These are phyloP conservation scores for Pleurotus tuber-regium DNA, from an alignment of 768 basidiomycete species.

Conservation along the genomic window DNA sequence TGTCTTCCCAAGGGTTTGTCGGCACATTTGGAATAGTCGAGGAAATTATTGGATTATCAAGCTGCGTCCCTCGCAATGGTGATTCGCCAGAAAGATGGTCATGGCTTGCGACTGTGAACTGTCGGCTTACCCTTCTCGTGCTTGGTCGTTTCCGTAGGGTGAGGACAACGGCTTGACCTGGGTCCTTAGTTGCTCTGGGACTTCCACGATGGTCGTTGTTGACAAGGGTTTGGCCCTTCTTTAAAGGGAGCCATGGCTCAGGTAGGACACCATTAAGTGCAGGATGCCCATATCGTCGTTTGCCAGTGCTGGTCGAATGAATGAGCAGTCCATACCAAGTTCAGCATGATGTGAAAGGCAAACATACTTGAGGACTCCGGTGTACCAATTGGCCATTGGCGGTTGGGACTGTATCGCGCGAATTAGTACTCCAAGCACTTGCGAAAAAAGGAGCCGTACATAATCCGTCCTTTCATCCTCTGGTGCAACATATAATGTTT, in stretches of 20 bases:
- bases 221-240: constrained; percentile 74
- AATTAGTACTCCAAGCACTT: too few relatives aligned
- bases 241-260: constrained; percentile 91
- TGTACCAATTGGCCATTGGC: constrained; percentile 94
- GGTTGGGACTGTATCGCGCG: constrained; percentile 91
- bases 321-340: constrained; percentile 11
- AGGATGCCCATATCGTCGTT: constrained; percentile 92
- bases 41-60: too few relatives aligned
- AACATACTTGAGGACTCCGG: constrained; percentile 83
- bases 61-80: constrained; percentile 6
- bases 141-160: constrained; percentile 76
- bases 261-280: constrained; percentile 92
- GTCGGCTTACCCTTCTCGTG: constrained; percentile 32
- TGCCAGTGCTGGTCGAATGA: constrained; percentile 67
- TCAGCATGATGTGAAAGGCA: not conserved
- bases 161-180: constrained; percentile 71
- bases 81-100: constrained; percentile 17
- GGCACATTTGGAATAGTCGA: not conserved
- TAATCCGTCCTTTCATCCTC: constrained; percentile 93
- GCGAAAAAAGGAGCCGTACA: constrained; percentile 36
- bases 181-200: constrained; percentile 35
- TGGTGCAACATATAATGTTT: constrained; percentile 92
- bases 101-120: constrained; percentile 14
- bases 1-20: constrained; percentile 63
- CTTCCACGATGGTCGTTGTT: constrained; percentile 47